phyloP scores from a whole-genome alignment of 106 monocot species.

The Alisma plantagoaquatica region DNA sequence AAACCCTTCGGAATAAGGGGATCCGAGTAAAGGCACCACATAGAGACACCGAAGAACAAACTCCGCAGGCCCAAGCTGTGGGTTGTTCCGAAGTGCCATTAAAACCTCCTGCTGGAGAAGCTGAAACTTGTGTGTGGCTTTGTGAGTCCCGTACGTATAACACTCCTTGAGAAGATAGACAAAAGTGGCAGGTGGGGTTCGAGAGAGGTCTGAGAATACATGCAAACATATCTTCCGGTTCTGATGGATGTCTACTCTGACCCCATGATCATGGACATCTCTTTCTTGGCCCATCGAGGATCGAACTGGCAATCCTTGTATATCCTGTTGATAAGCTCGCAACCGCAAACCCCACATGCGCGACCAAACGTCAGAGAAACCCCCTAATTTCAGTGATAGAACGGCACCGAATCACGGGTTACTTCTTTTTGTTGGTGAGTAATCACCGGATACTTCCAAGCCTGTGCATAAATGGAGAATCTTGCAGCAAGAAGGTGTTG shows the following conservation, averaged over 20 bases:
- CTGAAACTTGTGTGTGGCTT: slow-evolving; percentile 72
- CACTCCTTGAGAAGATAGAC: slow-evolving; percentile 86
- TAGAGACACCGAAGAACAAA: slow-evolving; percentile 80
- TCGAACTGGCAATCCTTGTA: slow-evolving; percentile 2
- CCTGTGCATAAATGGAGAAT: too few species aligned
- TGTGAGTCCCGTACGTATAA: slow-evolving; percentile 58
- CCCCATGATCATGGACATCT: neutral
- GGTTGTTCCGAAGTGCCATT: slow-evolving; percentile 41
- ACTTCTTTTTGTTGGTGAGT: too few species aligned
- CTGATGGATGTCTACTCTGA: slow-evolving; percentile 18
- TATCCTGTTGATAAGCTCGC: too few species aligned
- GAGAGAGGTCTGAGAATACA: slow-evolving; percentile 73
- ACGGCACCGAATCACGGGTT: too few species aligned
- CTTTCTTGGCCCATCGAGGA: slow-evolving; percentile 1
- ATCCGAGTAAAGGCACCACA: slow-evolving; percentile 63
- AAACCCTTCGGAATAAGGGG: slow-evolving; percentile 79
- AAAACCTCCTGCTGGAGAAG: slow-evolving; percentile 67
- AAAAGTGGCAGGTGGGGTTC: slow-evolving; percentile 60
- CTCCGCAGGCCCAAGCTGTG: slow-evolving; percentile 55
- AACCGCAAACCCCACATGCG: too few species aligned
- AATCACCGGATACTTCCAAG: too few species aligned
- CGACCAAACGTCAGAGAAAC: too few species aligned
- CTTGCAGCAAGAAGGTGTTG: too few species aligned
- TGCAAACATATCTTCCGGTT: slow-evolving; percentile 43
- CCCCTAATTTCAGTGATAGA: too few species aligned